Conservation (phyloP, 768 basidiomycete genomes). For the Serendipita sp. region DNA sequence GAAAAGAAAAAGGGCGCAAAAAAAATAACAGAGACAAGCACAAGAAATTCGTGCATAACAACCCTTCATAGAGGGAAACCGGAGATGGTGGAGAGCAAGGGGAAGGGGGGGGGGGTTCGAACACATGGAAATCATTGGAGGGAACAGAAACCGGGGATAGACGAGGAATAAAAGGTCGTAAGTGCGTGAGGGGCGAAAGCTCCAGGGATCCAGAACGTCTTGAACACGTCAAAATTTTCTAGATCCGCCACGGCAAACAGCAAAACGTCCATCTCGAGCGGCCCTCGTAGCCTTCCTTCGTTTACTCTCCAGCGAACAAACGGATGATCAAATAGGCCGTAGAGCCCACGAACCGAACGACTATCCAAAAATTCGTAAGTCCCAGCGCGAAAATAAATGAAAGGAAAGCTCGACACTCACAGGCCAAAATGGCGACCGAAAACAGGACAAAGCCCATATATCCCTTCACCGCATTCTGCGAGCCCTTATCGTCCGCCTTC, state of each 20-base stretch:
- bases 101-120: no score
- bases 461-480: conserved; percentile 48
- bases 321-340: conserved; percentile 72
- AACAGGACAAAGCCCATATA: conserved; percentile 84
- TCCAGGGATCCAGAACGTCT: not conserved
- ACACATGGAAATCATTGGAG: no score
- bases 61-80: no score
- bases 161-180: not conserved
- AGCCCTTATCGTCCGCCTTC: conserved; percentile 32
- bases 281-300: not conserved
- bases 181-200: not conserved
- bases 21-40: no score
- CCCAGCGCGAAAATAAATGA: no score
- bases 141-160: no score
- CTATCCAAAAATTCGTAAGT: conserved; percentile 27
- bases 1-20: no score
- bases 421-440: conserved; percentile 74
- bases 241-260: not conserved
- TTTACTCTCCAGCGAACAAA: conserved; percentile 76
- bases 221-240: not conserved
- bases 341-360: conserved; percentile 72
- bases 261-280: not conserved
- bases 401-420: conserved; percentile 32
- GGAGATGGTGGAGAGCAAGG: no score
- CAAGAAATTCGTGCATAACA: no score